Conservation (phyloP, 1,284 basidiomycete species). For the Boletus smithii region DNA sequence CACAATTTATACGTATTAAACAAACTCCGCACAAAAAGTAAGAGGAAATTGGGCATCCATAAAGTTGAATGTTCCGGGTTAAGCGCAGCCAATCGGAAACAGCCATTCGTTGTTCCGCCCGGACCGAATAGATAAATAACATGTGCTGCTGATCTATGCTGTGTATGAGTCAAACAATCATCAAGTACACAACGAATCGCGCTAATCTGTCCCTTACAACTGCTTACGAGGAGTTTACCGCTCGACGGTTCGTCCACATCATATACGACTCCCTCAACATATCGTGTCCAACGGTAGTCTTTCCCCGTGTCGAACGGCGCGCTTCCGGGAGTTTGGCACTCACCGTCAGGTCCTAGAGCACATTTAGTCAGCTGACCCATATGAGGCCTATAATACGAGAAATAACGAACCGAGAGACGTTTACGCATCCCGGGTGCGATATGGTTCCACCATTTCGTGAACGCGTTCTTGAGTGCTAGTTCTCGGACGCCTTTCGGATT, state of each 20-base stretch:
- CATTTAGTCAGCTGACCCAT: conserved; percentile 8
- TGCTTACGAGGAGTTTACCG: conserved; percentile 38
- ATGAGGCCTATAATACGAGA: neutral
- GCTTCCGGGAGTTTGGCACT: conserved; percentile 70
- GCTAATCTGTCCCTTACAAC: neutral
- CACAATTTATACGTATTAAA: neutral
- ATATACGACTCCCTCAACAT: conserved; percentile 76
- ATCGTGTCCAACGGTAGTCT: conserved; percentile 54
- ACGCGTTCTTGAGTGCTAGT: conserved; percentile 71
- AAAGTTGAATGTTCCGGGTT: neutral
- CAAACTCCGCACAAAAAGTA: conserved; percentile 21
- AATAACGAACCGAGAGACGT: conserved; percentile 59
- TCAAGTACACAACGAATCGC: neutral
- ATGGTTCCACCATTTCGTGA: conserved; percentile 85
- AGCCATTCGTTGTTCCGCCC: conserved; percentile 15
- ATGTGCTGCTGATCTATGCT: conserved; percentile 21
- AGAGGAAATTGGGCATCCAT: neutral
- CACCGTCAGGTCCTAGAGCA: conserved; percentile 58
- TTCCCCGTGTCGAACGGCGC: conserved; percentile 70
- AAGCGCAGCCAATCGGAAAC: conserved; percentile 15
- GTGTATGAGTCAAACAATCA: conserved; percentile 11
- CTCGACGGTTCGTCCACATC: conserved; percentile 77
- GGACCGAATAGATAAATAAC: conserved; percentile 19
- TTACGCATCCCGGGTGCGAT: conserved; percentile 80
- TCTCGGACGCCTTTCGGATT: conserved; percentile 90